Conservation (phyloP, 176 grass and related monocot genomes). For the Carex parvula region DNA sequence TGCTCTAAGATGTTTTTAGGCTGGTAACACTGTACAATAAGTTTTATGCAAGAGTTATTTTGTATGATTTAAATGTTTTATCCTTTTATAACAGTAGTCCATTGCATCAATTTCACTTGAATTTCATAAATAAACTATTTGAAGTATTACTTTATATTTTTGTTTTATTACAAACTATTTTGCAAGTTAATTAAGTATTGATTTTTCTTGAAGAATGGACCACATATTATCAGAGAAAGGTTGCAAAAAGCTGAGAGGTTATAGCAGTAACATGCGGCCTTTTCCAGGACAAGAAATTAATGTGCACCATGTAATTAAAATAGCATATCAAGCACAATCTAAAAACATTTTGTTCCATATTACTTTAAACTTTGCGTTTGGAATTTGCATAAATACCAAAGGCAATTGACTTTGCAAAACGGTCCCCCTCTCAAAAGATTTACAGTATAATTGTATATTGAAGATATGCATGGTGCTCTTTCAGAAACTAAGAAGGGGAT, state of each 20-base stretch:
- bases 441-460: background rate
- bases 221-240: background rate
- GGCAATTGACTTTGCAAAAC: background rate
- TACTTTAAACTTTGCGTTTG: background rate
- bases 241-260: background rate
- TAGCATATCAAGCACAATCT: background rate
- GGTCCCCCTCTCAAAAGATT: background rate
- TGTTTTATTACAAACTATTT: background rate
- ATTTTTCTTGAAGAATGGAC: background rate
- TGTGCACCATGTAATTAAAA: background rate
- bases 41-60: no score
- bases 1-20: background rate
- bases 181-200: background rate
- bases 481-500: background rate
- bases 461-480: no score
- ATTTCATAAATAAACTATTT: background rate
- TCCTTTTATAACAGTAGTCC: background rate
- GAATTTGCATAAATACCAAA: slow-evolving; percentile 10
- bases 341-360: slow-evolving; percentile 13
- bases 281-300: background rate
- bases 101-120: background rate
- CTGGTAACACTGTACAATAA: background rate
- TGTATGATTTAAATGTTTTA: no score
- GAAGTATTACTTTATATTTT: background rate
- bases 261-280: background rate